Conservation (phyloP, 129 eudicot genomes). For the Pulicaria dysenterica region DNA sequence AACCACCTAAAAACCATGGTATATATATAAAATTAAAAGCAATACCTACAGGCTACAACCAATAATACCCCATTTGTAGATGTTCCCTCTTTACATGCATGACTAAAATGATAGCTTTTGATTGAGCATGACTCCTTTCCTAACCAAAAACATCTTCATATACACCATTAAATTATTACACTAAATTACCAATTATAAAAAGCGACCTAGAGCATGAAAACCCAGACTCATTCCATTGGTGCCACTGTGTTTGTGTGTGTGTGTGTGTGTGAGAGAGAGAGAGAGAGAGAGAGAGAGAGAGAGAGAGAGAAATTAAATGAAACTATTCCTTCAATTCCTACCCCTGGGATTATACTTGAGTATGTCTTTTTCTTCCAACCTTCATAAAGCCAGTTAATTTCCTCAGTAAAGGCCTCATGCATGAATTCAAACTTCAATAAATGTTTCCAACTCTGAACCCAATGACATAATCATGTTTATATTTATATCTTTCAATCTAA, state of each 20-base stretch:
- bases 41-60: slow-evolving; percentile 28
- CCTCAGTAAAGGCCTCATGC: no score
- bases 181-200: slow-evolving; percentile 36
- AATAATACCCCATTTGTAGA: slow-evolving; percentile 33
- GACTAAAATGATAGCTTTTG: slow-evolving; percentile 34
- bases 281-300: slow-evolving; percentile 27
- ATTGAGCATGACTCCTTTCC: slow-evolving; percentile 34
- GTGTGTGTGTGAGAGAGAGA: slow-evolving; percentile 3
- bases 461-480: no score
- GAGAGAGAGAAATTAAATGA: background rate
- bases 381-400: no score
- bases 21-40: background rate
- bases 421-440: no score
- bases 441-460: no score
- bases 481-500: no score
- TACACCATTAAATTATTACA: slow-evolving; percentile 34
- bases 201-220: slow-evolving; percentile 36
- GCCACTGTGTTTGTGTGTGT: slow-evolving; percentile 18
- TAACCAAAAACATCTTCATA: slow-evolving; percentile 35
- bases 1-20: background rate
- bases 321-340: background rate
- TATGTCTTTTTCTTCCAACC: no score
- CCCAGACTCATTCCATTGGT: slow-evolving; percentile 28
- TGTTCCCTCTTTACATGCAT: slow-evolving; percentile 33
- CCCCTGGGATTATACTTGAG: background rate